Evolutionary conservation across 345 rosid genomes (phyloP).

Genomic region (Abelmoschus esculentus): DNA sequence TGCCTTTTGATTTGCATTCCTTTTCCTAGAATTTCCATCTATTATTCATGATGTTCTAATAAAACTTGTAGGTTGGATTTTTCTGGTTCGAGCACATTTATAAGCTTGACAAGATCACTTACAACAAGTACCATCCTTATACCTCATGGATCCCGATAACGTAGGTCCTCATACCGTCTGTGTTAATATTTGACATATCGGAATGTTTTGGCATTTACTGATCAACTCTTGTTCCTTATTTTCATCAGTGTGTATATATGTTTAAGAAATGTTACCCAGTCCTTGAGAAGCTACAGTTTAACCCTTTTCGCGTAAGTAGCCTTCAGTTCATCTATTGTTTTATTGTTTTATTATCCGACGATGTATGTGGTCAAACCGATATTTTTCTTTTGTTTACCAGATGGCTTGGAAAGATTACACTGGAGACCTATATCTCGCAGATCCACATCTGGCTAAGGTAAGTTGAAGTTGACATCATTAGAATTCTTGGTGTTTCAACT

Average conservation of each 20-base stretch:
- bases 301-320: constrained; percentile 86
- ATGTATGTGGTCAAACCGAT: not conserved
- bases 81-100: constrained; percentile 89
- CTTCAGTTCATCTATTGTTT: constrained; percentile 4
- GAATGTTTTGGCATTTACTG: not conserved
- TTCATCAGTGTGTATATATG: constrained; percentile 78
- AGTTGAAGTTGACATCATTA: constrained; percentile 9
- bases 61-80: constrained; percentile 55
- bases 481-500: not conserved
- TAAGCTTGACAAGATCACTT: constrained; percentile 80
- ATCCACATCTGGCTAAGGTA: constrained; percentile 99
- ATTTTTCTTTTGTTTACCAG: constrained; percentile 26
- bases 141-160: constrained; percentile 99
- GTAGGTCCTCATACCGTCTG: constrained; percentile 38
- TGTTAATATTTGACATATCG: constrained; percentile 1
- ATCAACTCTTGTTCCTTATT: constrained; percentile 11
- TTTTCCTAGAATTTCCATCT: not conserved
- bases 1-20: not conserved
- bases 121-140: constrained; percentile 94
- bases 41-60: constrained; percentile 15
- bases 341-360: not conserved
- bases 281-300: constrained; percentile 76
- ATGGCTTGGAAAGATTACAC: constrained; percentile 93
- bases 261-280: constrained; percentile 79
- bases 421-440: constrained; percentile 96